Base-by-base conservation (phyloP, 1,284 basidiomycete genomes). In the Agroathelia rolfsii region DNA sequence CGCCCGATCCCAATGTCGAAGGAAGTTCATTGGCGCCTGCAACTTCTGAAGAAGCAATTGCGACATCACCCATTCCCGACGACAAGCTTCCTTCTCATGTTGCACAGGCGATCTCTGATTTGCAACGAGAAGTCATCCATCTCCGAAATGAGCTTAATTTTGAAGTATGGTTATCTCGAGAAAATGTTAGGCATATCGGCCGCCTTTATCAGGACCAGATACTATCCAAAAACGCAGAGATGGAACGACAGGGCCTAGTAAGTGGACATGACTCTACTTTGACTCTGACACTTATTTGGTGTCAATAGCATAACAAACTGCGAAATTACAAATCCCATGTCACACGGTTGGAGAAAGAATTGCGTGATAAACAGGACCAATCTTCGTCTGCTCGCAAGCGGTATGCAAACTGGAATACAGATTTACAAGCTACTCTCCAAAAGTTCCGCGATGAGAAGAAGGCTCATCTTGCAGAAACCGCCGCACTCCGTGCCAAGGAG, bases 101-200 rank as follows among this genome's bases (percentile, higher is more conserved):
- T n/a, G 61, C 60, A 10, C 66, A 75, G 37, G 74, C 74, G 5
- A 70, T 88, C 18, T 65, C 75, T n/a, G 64, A 62, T 6, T 55
- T 88, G 35, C 85, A 88, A 50, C 66, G 77, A 27, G 81, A 87
- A 46, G 64, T 82, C 3, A 52, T 86, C 5, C 55, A 86, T 21
- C 57, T 88, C 16, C 66, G 76, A 32, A 85, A 76, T 48, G 82
- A 87, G 42, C 69, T 87, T 24, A 84, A 85, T 48, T 83, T 87
- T 38, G 81, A 88, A 56, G 59, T 78, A 14, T 88, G 83, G 79
- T 60, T 82, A 25, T 76, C 80, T 38, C 62, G 80, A 42, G 74
- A 86, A 53, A 85, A 85, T 40, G 66, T 80, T 33, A 72, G 72
- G 49, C 81, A 86, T 44, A 80, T 89, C 34, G 80, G 77, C n/a